Evolutionary conservation across 2,329 filamentous ascomycete genomes (phyloP).

Genomic region (Alternaria sp.): DNA sequence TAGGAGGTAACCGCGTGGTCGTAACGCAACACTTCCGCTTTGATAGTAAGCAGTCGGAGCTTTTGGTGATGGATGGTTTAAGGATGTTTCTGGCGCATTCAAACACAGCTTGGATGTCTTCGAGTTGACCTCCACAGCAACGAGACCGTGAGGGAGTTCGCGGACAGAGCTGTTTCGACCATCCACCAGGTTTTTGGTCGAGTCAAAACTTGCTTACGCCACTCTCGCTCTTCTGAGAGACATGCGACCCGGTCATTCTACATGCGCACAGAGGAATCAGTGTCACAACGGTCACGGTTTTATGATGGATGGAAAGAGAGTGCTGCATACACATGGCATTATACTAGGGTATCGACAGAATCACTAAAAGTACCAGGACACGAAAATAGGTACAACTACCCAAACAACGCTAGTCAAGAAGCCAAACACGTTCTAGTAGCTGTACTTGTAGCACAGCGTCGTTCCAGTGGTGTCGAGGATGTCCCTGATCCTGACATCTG

Average conservation of each 20-base stretch:
- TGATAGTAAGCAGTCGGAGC: background rate
- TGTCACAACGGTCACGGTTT: background rate
- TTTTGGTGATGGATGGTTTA: background rate
- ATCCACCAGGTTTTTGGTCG: background rate
- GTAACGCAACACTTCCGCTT: background rate
- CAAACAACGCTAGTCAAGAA: conserved; percentile 1
- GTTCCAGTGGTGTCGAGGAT: conserved; percentile 40
- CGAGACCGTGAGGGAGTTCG: fast-evolving
- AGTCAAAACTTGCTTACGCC: background rate
- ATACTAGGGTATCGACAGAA: conserved; percentile 14
- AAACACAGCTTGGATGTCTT: conserved; percentile 15
- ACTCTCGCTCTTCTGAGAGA: background rate
- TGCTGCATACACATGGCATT: conserved; percentile 13
- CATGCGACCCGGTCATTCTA: background rate
- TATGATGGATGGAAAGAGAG: background rate
- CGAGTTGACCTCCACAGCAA: conserved; percentile 11
- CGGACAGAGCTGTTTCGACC: background rate
- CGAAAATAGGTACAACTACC: conserved; percentile 8
- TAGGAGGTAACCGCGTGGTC: background rate
- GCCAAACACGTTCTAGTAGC: conserved; percentile 37
- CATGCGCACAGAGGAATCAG: background rate
- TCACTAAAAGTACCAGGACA: conserved; percentile 4
- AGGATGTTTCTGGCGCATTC: background rate
- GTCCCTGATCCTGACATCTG: conserved; percentile 41
- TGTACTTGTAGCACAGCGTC: conserved; percentile 49